Base-by-base conservation (phyloP, 768 basidiomycete genomes). In the Nevesoporus exiguus region DNA sequence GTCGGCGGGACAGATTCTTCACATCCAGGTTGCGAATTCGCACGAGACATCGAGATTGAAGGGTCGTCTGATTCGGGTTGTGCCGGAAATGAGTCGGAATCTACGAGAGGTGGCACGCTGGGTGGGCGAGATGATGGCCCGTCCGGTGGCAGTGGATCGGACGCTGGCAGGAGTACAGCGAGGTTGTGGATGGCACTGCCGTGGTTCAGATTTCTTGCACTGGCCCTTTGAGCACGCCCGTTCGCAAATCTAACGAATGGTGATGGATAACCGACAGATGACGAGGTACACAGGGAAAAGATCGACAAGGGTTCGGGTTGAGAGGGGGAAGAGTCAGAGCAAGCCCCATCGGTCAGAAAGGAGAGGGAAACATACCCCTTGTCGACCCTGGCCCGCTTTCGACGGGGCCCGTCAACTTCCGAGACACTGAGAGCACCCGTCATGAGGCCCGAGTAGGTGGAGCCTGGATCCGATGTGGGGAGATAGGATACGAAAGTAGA, bases 381-480 rank as follows among this genome's bases (percentile, higher is more conserved):
- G 71, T 87, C 85, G 57, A 81, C 71, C 71, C 87, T 79, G 64
- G 85, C 77, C 61, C 88, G 83, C 75, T 92, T 89, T 68, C 84
- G 74, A 70, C 84, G 79, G 50, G 83, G 76, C 46, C 84, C 85
- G 55, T 85, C 85, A 61, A 80, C 66, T 62, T 83, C 82, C 58
- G 65, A 57, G 52, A 80, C 77, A 64, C 79, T 76, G 59, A 84
- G 77, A 66, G 85, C 80, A 56, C 81, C 81, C 60, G 83, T 79
- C 76, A 84, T 79, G 67, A 86, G 80, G 55, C 85, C 88, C 68
- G 86, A 83, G 76, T 90, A 93, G 24, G 90, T 93, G 63, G 91
- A 86, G 66, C 91, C 90, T 58, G 91, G 91, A 78, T 93, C 91
- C 65, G 84, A 83, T 58, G 82, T 73, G 44, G 90, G 90, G 67